Evolutionary conservation across 257 asterid species (phyloP).

Genomic region (Gardenia jasminoides): DNA sequence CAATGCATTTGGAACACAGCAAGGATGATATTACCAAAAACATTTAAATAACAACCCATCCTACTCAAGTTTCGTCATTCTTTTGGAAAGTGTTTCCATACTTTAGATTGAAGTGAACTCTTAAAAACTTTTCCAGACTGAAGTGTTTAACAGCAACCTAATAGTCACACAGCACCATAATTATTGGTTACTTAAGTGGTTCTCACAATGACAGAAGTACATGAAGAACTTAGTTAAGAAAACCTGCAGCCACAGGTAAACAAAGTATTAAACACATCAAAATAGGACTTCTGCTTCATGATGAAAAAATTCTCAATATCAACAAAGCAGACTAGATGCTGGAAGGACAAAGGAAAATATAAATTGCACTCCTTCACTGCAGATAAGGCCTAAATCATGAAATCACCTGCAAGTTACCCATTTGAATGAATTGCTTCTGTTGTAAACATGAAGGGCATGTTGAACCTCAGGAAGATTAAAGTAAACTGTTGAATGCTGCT

Average conservation of each 20-base stretch:
- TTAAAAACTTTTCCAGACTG: neutral
- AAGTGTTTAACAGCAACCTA: neutral
- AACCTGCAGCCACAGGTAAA: neutral
- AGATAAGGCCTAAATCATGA: neutral
- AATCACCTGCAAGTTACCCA: conserved; percentile 91
- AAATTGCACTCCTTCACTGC: neutral
- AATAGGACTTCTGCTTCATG: neutral
- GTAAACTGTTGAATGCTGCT: conserved; percentile 67
- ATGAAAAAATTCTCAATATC: neutral
- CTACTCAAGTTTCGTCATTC: neutral
- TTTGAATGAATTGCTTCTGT: conserved; percentile 37
- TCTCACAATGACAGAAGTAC: neutral
- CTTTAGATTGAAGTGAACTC: too few relatives aligned
- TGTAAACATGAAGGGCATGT: conserved; percentile 70
- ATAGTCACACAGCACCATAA: neutral
- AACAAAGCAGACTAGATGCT: neutral
- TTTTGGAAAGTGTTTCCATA: neutral
- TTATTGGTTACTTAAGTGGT: neutral
- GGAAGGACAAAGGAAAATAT: neutral
- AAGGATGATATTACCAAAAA: neutral
- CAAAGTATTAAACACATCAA: neutral
- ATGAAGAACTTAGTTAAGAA: neutral
- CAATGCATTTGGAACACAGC: too few relatives aligned
- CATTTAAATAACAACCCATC: neutral
- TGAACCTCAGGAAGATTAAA: conserved; percentile 97